phyloP scores from a whole-genome alignment of 2,329 filamentous ascomycete species.

The Fusarium mundagurra region DNA sequence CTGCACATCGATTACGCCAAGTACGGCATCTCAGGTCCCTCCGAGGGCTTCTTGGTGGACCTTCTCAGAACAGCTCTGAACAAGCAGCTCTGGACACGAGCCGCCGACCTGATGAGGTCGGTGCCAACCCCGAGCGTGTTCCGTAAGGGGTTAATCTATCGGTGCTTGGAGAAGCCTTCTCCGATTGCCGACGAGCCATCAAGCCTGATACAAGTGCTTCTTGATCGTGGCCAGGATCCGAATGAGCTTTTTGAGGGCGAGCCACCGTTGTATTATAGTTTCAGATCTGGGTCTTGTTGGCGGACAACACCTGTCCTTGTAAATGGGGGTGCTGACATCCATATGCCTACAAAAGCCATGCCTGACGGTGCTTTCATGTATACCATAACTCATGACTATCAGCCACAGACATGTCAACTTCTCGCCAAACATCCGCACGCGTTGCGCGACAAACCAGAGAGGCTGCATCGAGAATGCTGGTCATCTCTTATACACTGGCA shows the following conservation, averaged over 20 bases:
- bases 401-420: constrained; percentile 41
- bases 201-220: constrained; percentile 36
- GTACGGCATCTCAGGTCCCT: constrained; percentile 36
- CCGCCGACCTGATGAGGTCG: constrained; percentile 40
- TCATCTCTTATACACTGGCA: constrained; percentile 34
- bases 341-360: constrained; percentile 40
- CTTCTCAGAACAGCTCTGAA: constrained; percentile 35
- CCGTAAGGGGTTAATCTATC: constrained; percentile 35
- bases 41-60: constrained; percentile 32
- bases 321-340: constrained; percentile 39
- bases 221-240: constrained; percentile 40
- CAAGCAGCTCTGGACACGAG: constrained; percentile 40
- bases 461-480: constrained; percentile 39
- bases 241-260: constrained; percentile 41
- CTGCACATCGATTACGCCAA: constrained; percentile 38
- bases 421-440: constrained; percentile 38
- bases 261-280: constrained; percentile 42
- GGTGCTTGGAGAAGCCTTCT: constrained; percentile 36
- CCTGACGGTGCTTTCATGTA: constrained; percentile 44
- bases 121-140: constrained; percentile 34
- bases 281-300: constrained; percentile 42
- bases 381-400: constrained; percentile 40
- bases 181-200: constrained; percentile 40
- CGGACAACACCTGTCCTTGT: constrained; percentile 42
- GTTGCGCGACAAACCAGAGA: constrained; percentile 30